Evolutionary conservation across 441 rosid genomes (phyloP).

Genomic region (Euphorbia corollata): DNA sequence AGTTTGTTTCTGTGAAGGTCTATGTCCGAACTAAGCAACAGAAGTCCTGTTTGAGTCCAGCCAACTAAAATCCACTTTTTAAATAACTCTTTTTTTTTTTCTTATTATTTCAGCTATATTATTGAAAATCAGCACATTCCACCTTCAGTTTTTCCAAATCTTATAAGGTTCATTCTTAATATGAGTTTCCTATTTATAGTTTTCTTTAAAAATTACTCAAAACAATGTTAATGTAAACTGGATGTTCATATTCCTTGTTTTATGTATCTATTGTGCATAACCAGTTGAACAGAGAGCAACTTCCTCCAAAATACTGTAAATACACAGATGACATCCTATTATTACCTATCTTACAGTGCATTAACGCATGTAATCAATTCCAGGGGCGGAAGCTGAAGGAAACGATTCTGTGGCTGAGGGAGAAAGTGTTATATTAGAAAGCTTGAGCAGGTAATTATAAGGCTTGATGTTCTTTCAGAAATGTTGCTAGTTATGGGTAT

Average conservation of each 20-base stretch:
- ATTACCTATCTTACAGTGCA: slow-evolving; percentile 25
- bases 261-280: background rate
- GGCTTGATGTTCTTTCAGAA: background rate
- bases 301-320: slow-evolving; percentile 9
- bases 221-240: background rate
- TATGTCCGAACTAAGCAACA: background rate
- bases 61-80: background rate
- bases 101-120: background rate
- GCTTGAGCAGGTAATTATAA: slow-evolving; percentile 63
- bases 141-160: background rate
- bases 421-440: slow-evolving; percentile 62
- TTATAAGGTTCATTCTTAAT: background rate
- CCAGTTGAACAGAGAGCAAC: background rate
- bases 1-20: background rate
- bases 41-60: slow-evolving; percentile 3
- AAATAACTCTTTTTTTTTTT: background rate
- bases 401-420: slow-evolving; percentile 56
- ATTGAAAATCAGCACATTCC: background rate
- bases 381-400: slow-evolving; percentile 75
- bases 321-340: slow-evolving; percentile 15
- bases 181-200: slow-evolving; percentile 4
- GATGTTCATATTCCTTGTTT: background rate
- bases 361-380: slow-evolving; percentile 32
- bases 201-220: background rate
- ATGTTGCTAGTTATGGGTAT: background rate